Base-by-base conservation (phyloP, 2,329 filamentous ascomycete genomes). In the Ceratocystis alfenasii region DNA sequence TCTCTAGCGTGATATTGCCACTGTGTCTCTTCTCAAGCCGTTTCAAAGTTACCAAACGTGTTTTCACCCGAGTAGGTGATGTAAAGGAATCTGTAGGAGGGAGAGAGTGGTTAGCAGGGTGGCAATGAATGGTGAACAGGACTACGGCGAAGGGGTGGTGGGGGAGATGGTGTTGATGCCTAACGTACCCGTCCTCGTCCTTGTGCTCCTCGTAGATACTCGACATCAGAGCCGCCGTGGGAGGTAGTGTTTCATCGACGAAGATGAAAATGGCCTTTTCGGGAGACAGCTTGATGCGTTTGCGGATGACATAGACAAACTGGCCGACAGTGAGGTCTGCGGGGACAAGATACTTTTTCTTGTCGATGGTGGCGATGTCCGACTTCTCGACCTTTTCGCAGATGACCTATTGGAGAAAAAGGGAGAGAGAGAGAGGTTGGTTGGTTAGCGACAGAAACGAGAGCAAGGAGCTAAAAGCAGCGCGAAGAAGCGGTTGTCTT, bases 231-330 rank as follows among this genome's bases (percentile, higher is more conserved):
- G 94, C 94, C 68, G 94, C 94, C 7, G 94, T 97, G 2, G 94
- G 94, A 63, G 94, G 94, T 66, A 99, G 84, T 63, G 96, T 93
- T 80, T 97, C 94, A 76, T 97, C 93, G 74, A 99, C 94, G 79
- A 97, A 99, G 83, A 99, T 97, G 84, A 99, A 99, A 81, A 99
- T 99, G 76, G 94, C 94, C 85, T 99, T 99, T 82, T 99, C 94
- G 41, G 94, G 94, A 65, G 91, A 96, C 71, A 99, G 85, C 90
- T 99, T 99, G 81, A 99, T 99, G 75, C 94, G 89, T 85, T 99
- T 99, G 77, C 94, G 91, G 79, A 99, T 99, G 70, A 99, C 94
- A 79, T 99, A 99, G 80, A 99, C 94, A 76, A 99, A 96, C 87
- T 99, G 94, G 73, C 94, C 94, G 70, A 99, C 94, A 69, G 94